Conservation (phyloP, 202 grass and related monocot species). For the Panicum hallii region DNA sequence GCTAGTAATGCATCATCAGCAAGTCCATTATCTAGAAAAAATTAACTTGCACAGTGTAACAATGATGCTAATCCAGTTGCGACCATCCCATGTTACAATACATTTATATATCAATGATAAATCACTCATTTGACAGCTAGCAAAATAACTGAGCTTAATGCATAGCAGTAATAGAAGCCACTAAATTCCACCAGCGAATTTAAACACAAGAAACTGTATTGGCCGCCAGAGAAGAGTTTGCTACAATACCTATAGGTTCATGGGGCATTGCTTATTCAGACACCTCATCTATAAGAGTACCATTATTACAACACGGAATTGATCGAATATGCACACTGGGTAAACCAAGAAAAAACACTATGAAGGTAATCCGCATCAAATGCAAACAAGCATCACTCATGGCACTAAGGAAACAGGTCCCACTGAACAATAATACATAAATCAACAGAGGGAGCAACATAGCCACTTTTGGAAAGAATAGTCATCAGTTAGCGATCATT, state of each 20-base stretch:
- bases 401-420: background rate
- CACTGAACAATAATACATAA: conserved; percentile 5
- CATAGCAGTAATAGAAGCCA: background rate
- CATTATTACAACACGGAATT: background rate
- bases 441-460: background rate
- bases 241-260: background rate
- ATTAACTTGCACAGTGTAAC: background rate
- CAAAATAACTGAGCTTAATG: background rate
- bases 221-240: background rate
- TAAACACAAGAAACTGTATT: background rate
- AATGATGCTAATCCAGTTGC: conserved; percentile 3
- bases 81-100: background rate
- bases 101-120: background rate
- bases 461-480: background rate
- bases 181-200: background rate
- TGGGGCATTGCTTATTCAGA: background rate
- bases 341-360: conserved; percentile 18
- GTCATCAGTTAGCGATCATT: background rate
- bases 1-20: conserved; percentile 4
- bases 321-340: background rate
- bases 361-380: background rate
- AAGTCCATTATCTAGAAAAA: background rate
- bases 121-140: conserved; percentile 11
- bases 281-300: background rate
- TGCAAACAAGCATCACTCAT: background rate